phyloP scores from a whole-genome alignment of 2,329 filamentous ascomycete species.

The Calycina marina region DNA sequence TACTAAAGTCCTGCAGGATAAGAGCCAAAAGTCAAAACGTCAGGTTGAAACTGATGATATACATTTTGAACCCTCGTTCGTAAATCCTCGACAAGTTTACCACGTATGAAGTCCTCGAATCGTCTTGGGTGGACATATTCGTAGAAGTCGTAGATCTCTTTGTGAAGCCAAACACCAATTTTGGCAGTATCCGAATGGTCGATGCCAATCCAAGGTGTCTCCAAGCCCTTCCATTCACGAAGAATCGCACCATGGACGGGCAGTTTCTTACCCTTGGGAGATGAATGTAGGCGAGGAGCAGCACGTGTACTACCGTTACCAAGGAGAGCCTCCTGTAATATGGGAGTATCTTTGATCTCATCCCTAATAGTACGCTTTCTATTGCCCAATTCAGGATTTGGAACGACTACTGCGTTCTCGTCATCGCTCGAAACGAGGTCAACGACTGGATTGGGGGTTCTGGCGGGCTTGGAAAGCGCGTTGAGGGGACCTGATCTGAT shows the following conservation, averaged over 20 bases:
- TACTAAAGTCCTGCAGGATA: constrained; percentile 65
- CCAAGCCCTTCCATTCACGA: constrained; percentile 26
- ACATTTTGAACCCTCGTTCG: constrained; percentile 39
- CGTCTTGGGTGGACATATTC: constrained; percentile 63
- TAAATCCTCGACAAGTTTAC: constrained; percentile 57
- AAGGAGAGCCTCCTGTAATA: constrained; percentile 18
- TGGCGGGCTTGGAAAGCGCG: background rate
- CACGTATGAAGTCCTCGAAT: constrained; percentile 65
- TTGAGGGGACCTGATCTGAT: background rate
- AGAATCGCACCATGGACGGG: constrained; percentile 22
- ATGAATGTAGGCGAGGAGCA: constrained; percentile 14
- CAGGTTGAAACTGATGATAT: constrained; percentile 34
- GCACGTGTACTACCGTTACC: constrained; percentile 39
- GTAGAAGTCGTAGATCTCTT: constrained; percentile 83
- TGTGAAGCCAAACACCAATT: constrained; percentile 58
- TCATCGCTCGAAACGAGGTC: background rate
- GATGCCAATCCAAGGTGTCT: constrained; percentile 47
- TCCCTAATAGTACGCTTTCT: constrained; percentile 66
- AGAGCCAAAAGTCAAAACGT: constrained; percentile 74
- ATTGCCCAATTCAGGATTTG: constrained; percentile 38
- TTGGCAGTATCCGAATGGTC: constrained; percentile 39
- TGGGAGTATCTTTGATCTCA: constrained; percentile 30
- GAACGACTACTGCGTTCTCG: constrained; percentile 15
- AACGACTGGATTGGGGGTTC: no score
- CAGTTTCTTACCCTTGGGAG: constrained; percentile 9